Evolutionary conservation across 1,284 basidiomycete species (phyloP).

Genomic region (Microstroma glucosiphilum): DNA sequence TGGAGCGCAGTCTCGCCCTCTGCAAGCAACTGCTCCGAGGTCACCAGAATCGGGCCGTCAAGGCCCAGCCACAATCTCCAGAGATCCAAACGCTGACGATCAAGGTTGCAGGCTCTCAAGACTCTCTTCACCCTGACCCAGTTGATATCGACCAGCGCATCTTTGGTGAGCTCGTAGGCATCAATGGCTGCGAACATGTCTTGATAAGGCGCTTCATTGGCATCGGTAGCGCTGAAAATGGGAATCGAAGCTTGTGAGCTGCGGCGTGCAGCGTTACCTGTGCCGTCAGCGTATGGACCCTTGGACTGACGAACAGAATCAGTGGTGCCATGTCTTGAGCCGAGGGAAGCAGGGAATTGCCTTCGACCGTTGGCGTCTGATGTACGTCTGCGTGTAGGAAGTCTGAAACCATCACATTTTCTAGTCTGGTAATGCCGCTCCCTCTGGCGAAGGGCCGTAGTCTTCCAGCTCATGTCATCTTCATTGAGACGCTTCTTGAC

Average conservation of each 20-base stretch:
- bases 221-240: background rate
- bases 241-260: background rate
- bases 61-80: slow-evolving; percentile 45
- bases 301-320: background rate
- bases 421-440: slow-evolving; percentile 19
- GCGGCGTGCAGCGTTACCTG: background rate
- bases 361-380: background rate
- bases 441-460: slow-evolving; percentile 25
- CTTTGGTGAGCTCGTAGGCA: slow-evolving; percentile 27
- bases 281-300: background rate
- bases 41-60: background rate
- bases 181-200: background rate
- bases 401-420: background rate
- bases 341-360: too few species aligned
- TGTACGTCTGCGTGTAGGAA: background rate
- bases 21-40: background rate
- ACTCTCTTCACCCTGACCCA: slow-evolving; percentile 32
- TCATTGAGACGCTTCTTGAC: slow-evolving; percentile 35
- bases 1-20: slow-evolving; percentile 8
- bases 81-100: slow-evolving; percentile 39
- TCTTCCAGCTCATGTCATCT: slow-evolving; percentile 35
- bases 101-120: slow-evolving; percentile 37
- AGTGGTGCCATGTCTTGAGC: too few species aligned
- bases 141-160: slow-evolving; percentile 44
- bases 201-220: background rate